These are phyloP conservation scores for Pythium periplocum DNA, from an alignment of 352 stramenopile species.

Conservation along the genomic window DNA sequence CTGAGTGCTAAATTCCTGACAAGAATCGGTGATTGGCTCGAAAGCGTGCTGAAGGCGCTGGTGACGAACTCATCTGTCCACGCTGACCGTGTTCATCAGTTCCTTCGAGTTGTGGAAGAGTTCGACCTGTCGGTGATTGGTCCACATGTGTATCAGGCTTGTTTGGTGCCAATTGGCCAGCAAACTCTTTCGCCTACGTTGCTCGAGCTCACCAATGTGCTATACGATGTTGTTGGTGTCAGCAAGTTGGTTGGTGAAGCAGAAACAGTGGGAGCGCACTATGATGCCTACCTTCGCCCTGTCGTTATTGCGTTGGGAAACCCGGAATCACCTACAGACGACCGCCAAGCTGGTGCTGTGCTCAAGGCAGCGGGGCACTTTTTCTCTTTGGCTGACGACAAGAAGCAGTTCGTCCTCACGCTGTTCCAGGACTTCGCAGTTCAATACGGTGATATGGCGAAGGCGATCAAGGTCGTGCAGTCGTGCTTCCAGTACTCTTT, in stretches of 20 bases:
- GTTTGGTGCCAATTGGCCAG: slow-evolving; percentile 8
- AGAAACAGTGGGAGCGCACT: slow-evolving; percentile 32
- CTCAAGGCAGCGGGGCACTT: slow-evolving; percentile 44
- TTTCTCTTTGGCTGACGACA: slow-evolving; percentile 43
- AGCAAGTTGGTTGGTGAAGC: slow-evolving; percentile 8
- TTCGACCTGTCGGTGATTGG: not conserved
- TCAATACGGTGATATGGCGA: slow-evolving; percentile 58
- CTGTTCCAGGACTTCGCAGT: slow-evolving; percentile 65
- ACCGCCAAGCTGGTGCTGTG: slow-evolving; percentile 23
- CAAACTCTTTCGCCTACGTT: slow-evolving; percentile 12
- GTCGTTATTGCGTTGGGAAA: slow-evolving; percentile 35
- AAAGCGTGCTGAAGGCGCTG: too few relatives aligned
- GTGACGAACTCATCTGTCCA: too few relatives aligned
- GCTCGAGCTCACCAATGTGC: slow-evolving; percentile 35
- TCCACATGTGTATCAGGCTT: slow-evolving; percentile 13
- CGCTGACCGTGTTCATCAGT: too few relatives aligned
- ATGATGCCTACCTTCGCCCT: slow-evolving; percentile 35
- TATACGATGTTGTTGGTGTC: slow-evolving; percentile 32
- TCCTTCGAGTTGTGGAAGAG: too few relatives aligned
- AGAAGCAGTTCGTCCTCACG: slow-evolving; percentile 63
- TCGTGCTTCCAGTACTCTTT: slow-evolving; percentile 55
- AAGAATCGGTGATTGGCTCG: too few relatives aligned
- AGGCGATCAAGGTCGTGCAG: slow-evolving; percentile 51
- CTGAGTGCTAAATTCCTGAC: too few relatives aligned
- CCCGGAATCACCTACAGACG: slow-evolving; percentile 10